Evolutionary conservation across 164 flowering plant species (phyloP).

Genomic region (Euptelea pleiosperma): DNA sequence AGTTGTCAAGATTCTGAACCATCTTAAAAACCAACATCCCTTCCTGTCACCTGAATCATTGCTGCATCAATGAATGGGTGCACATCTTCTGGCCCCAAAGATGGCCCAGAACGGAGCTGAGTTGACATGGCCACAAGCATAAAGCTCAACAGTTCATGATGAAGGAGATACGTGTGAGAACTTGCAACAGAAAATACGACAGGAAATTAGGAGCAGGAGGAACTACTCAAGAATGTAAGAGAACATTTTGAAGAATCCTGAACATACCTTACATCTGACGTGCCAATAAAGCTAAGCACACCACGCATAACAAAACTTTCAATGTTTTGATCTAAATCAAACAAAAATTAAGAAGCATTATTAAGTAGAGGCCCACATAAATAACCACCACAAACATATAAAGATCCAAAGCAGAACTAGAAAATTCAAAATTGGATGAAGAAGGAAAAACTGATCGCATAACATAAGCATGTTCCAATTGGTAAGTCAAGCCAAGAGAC

Average conservation of each 20-base stretch:
- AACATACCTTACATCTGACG: conserved; percentile 72
- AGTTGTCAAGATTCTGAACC: not conserved
- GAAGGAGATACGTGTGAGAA: conserved; percentile 63
- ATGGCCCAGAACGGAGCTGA: conserved; percentile 87
- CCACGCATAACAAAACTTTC: conserved; percentile 57
- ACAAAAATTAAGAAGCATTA: conserved; percentile 12
- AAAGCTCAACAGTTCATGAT: conserved; percentile 85
- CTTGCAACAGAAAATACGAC: conserved; percentile 34
- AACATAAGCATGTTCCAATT: too few species aligned
- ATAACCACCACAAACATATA: not conserved
- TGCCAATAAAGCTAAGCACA: conserved; percentile 68
- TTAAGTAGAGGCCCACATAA: not conserved
- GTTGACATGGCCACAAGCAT: conserved; percentile 90
- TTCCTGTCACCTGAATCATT: conserved; percentile 66
- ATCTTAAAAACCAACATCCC: conserved; percentile 7
- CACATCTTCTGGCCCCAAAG: conserved; percentile 72
- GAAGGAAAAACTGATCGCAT: too few species aligned
- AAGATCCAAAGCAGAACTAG: too few species aligned
- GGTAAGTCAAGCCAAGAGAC: too few species aligned
- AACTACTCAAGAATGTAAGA: conserved; percentile 1
- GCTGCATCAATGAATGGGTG: conserved; percentile 90
- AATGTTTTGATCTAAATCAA: conserved; percentile 57
- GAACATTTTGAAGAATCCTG: conserved; percentile 7
- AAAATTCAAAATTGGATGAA: too few species aligned
- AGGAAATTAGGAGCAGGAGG: conserved; percentile 20